phyloP scores from a whole-genome alignment of 768 basidiomycete species.

The Dentipellis fragilis region DNA sequence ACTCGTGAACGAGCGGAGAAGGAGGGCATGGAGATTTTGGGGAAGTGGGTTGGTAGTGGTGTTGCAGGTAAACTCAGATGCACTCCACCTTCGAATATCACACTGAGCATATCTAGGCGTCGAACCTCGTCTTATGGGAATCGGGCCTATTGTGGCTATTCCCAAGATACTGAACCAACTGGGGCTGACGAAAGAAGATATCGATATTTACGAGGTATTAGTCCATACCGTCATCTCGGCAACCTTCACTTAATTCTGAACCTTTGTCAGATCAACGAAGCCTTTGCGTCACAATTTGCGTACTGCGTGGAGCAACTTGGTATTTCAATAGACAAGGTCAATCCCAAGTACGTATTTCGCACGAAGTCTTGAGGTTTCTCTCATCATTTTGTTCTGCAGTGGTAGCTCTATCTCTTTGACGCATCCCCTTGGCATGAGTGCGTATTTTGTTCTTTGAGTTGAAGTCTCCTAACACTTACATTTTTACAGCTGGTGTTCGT shows the following conservation, averaged over 20 bases:
- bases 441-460: conserved; percentile 19
- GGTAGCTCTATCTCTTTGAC: conserved; percentile 81
- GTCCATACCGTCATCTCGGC: background rate
- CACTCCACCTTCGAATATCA: background rate
- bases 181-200: conserved; percentile 59
- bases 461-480: no score
- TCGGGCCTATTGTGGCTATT: conserved; percentile 63
- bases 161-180: conserved; percentile 54
- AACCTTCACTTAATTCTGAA: background rate
- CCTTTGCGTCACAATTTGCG: conserved; percentile 91
- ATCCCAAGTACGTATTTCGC: conserved; percentile 57
- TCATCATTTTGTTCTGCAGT: conserved; percentile 25
- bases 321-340: conserved; percentile 73
- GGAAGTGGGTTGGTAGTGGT: conserved; percentile 70
- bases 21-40: conserved; percentile 71
- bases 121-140: conserved; percentile 71
- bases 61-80: conserved; percentile 51
- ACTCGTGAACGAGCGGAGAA: conserved; percentile 68
- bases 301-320: conserved; percentile 78
- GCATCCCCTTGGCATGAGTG: conserved; percentile 81
- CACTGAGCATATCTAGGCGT: conserved; percentile 37
- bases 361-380: background rate
- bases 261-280: conserved; percentile 65
- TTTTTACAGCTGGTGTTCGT: conserved; percentile 58
- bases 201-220: conserved; percentile 66